A percentile compares a stretch with the other conserved stretches of the same genome.
Conservation (phyloP, 768 basidiomycete species). For the Cytidiella melzeri region DNA sequence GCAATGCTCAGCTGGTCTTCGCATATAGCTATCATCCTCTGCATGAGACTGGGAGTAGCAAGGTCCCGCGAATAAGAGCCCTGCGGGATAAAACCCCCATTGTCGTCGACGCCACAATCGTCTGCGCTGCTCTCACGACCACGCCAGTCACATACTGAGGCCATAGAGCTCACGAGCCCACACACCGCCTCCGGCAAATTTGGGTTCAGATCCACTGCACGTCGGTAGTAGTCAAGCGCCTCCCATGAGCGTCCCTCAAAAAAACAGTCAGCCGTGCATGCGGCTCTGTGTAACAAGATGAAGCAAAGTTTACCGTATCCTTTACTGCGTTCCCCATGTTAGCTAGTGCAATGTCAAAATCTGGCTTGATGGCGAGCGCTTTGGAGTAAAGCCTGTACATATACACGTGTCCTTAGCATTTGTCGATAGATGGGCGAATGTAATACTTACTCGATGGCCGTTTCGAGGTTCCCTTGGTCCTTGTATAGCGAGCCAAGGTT, state of each 20-base stretch:
- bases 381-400: slow-evolving; percentile 32
- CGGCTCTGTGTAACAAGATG: neutral
- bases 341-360: slow-evolving; percentile 45
- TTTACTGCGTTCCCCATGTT: slow-evolving; percentile 48
- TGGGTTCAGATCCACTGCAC: slow-evolving; percentile 37
- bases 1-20: slow-evolving; percentile 31
- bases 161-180: slow-evolving; percentile 39
- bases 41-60: slow-evolving; percentile 29
- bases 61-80: neutral
- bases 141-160: slow-evolving; percentile 41
- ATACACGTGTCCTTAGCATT: neutral
- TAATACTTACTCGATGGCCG: slow-evolving; percentile 38
- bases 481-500: slow-evolving; percentile 47
- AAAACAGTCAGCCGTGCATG: neutral
- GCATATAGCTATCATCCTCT: slow-evolving; percentile 30
- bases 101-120: slow-evolving; percentile 20
- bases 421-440: neutral
- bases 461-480: slow-evolving; percentile 36
- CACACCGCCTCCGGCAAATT: slow-evolving; percentile 42
- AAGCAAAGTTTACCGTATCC: slow-evolving; percentile 29
- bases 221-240: slow-evolving; percentile 39
- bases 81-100: slow-evolving; percentile 15
- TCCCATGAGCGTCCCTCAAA: slow-evolving; percentile 36
- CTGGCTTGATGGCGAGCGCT: slow-evolving; percentile 35
- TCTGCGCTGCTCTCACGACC: slow-evolving; percentile 31